Evolutionary conservation across 2,329 filamentous ascomycete species (phyloP), one percentile per base, ranked within the genome.

Genomic region (Sporothrix mexicana): DNA sequence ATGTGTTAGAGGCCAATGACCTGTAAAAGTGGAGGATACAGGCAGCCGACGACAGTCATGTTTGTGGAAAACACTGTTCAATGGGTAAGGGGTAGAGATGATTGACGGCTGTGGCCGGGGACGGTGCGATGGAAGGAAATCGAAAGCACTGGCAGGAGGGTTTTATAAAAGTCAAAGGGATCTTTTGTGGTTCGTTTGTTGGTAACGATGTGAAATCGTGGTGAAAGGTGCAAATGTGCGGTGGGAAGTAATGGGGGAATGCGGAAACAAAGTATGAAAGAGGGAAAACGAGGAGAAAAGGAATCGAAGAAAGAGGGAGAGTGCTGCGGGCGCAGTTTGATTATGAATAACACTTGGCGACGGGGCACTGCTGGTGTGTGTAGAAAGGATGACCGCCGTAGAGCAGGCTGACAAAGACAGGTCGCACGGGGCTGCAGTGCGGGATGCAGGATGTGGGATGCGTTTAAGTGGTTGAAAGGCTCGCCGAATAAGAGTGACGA

Each of bases 1-100:
- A 47, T 47, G 20, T 74, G 73, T 73, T 73, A 75, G 49, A 75
- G 74, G 73, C 71, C 73, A 57, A 73, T n/a, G 55, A 73, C 70
- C 69, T 72, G 70, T n/a, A 57, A 69, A 20, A 73, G 69, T 41
- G 72, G 71, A 68, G 45, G 64, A 10, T 53, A 69, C 61, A 70
- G 72, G 45, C 36, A 49, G 69, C 70, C 43, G 72, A 69, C 62
- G 61, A 57, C 72, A 70, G 71, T 73, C 73, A 74, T 74, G 69
- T 23, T 36, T 74, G 72, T 57, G 59, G n/a, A n/a, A 20, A 41
- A 55, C 25, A 17, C 8, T 53, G 45, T 47, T 41, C 41, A 23
- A 20, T 12, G 30, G 45, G 9, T 10, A 64, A 15, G 36, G 12
- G 45, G 70, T 36, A 23, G 30, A 45, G 30, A 30, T 47, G 30